phyloP scores from a whole-genome alignment of 177 flowering plant genomes.

The Tripterygium wilfordii region DNA sequence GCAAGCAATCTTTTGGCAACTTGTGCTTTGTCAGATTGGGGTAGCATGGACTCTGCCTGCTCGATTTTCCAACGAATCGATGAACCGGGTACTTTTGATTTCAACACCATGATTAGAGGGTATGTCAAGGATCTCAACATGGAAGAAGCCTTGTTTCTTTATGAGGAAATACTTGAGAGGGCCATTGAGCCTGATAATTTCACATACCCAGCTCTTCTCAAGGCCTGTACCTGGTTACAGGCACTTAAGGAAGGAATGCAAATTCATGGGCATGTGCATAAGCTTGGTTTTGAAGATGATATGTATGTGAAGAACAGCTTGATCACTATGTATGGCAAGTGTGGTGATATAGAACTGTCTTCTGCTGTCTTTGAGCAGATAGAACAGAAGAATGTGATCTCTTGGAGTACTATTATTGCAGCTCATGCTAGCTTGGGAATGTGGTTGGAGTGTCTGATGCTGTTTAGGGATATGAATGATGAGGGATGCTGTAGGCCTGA shows the following conservation, averaged over 20 bases:
- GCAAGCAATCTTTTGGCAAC: constrained; percentile 47
- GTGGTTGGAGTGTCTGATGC: constrained; percentile 57
- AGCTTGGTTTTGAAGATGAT: constrained; percentile 59
- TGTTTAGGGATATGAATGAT: constrained; percentile 45
- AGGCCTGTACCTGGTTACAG: constrained; percentile 45
- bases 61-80: constrained; percentile 57
- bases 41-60: constrained; percentile 77
- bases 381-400: constrained; percentile 51
- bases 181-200: constrained; percentile 53
- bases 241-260: constrained; percentile 53
- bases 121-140: constrained; percentile 34
- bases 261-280: constrained; percentile 63
- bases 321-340: constrained; percentile 80
- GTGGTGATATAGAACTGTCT: constrained; percentile 36
- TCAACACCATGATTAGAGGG: constrained; percentile 73
- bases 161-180: constrained; percentile 49
- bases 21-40: constrained; percentile 74
- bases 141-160: constrained; percentile 40
- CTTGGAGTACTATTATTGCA: constrained; percentile 82
- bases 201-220: constrained; percentile 65
- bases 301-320: constrained; percentile 76
- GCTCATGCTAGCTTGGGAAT: constrained; percentile 52
- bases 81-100: constrained; percentile 54
- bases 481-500: constrained; percentile 58
- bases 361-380: constrained; percentile 47